Evolutionary conservation across 2,329 filamentous ascomycete genomes (phyloP), one percentile per base, ranked within the genome.

Genomic region (Nemania abortiva): DNA sequence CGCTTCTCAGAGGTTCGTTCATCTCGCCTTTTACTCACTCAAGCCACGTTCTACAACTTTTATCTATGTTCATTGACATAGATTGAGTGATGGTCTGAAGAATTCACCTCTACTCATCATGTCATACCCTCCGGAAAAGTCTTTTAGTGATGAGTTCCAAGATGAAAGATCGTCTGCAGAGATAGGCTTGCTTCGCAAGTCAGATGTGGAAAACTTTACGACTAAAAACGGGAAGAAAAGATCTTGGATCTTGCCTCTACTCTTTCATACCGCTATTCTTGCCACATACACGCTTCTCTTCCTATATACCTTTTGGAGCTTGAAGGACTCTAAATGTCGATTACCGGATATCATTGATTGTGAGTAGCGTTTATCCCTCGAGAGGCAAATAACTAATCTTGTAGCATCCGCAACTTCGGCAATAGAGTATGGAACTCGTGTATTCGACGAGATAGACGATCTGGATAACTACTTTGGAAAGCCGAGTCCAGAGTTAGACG

Each of bases 351-450:
- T 5, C n/a, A 54, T 54, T 54, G 52, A 31, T 10, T 54, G 52
- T 54, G 29, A 54, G 52, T 6, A 37, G 20, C 4, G 2, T 18
- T 18, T 54, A 1, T 10, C 18, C 27, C 15, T 47, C 15, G 13
- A 5, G n/a, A 20, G 2, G 29, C 13, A 20, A 6, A 54, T 6
- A 34, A 3, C 27, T 34, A 54, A 34, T 54, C 3, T 18, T 10
- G 27, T n/a, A 54, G 52, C 52, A 34, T 54, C 52, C 27, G 52
- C 52, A 54, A 54, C 52, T 31, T 54, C 52, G 11, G 27, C 52
- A 34, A 54, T 54, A 54, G 52, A 54, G 34, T 54, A 54, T 10
- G 52, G 52, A 34, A 54, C 52, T 31, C 52, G 52, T 54, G 52
- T 54, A 13, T 54, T 54, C 20, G 52, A 54, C n/a, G 52, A 54